Evolutionary conservation across 2,329 filamentous ascomycete species (phyloP).

Genomic region (Cladophialophora immunda): DNA sequence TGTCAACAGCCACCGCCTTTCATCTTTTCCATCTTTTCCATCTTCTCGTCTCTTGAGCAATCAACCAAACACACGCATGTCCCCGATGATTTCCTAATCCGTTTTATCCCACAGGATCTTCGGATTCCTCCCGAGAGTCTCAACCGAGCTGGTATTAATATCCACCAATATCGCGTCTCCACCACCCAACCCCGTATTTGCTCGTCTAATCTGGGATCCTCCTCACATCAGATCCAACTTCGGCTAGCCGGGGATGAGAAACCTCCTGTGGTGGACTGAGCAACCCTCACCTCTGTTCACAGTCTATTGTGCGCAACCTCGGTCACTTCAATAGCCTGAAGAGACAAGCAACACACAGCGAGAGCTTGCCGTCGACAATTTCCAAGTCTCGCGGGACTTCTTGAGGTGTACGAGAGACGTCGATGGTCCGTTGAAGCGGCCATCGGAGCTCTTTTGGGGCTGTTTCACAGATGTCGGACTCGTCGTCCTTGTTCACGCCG

Average conservation of each 20-base stretch:
- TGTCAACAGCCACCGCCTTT: background rate
- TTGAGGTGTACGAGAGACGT: background rate
- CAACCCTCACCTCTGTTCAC: background rate
- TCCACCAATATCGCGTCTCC: background rate
- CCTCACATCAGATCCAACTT: constrained; percentile 3
- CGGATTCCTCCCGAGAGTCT: background rate
- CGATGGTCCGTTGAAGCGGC: background rate
- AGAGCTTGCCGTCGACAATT: background rate
- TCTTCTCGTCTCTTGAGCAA: background rate
- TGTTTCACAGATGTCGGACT: background rate
- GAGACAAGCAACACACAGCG: background rate
- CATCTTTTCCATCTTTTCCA: background rate
- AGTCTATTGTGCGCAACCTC: background rate
- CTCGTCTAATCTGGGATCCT: background rate
- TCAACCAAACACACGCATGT: too few species aligned
- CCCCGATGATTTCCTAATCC: background rate
- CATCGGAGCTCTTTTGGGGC: background rate
- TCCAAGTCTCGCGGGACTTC: background rate
- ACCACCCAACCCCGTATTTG: background rate
- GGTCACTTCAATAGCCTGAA: background rate
- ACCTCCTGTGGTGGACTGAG: background rate
- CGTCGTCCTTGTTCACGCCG: background rate
- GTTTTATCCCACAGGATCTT: background rate
- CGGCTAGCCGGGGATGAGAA: background rate
- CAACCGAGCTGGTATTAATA: background rate